Base-by-base conservation (phyloP, 495 filamentous ascomycete genomes). In the Aspergillus mulundensis region DNA sequence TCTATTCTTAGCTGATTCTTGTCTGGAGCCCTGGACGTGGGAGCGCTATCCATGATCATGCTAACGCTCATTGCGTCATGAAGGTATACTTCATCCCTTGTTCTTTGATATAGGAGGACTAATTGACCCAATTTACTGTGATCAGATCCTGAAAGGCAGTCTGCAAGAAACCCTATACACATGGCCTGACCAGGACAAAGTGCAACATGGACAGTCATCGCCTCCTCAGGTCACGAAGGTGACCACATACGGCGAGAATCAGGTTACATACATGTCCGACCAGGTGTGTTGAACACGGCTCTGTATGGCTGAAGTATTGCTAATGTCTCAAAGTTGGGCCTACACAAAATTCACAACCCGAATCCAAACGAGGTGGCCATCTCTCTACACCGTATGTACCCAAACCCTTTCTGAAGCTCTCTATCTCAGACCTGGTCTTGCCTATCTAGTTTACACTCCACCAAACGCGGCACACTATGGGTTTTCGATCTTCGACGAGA, bases 11-110 rank as follows among this genome's bases (percentile, higher is more conserved):
- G n/a, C 79, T 96, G 45, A 83, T 97, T 18, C 80, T 97, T 11
- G 92, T 96, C n/a, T 97, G 92, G 92, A 86, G 81, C 12, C 92
- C 92, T 18, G 88, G 89, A n/a, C 89, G 90, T 70, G 83, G 83
- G 19, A 91, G 85, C 64, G 83, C 84, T 0, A 88, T 96, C 57
- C 92, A 97, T 69, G 92, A 97, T 64, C 89, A 94, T 68, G 87
- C 88, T 58, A 85, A 89, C 63, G 87, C 89, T 21, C 89, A 92
- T 62, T 94, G 89, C 52, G 71, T 84, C 30, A 84, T 84, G 81
- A 84, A 84, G 71, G 79, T 78, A 70, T 3, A 43, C 21, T 44
- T n/a, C 32, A 40, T 18, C n/a, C 44, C 30, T 28, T 18, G 38
- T 18, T 10, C 10, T 41, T 25, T 12, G 21, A 6, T 21, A 18